phyloP scores from a whole-genome alignment of 2,329 filamentous ascomycete genomes.

The Botrytis hyacinthi region DNA sequence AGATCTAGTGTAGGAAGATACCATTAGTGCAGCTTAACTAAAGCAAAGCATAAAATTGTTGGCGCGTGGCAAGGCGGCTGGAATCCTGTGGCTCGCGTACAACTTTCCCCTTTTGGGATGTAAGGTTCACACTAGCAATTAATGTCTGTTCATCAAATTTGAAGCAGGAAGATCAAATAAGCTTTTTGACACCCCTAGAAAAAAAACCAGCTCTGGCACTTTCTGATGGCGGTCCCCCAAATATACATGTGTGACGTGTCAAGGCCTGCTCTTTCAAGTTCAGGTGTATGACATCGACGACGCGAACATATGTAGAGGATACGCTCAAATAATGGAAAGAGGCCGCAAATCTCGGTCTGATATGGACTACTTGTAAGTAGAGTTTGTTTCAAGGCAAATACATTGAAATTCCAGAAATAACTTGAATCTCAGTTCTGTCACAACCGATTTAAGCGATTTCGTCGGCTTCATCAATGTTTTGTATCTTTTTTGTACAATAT shows the following conservation, averaged over 20 bases:
- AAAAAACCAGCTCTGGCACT: not conserved
- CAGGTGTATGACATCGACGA: slow-evolving; percentile 3
- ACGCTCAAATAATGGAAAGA: not conserved
- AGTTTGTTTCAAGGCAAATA: slow-evolving; percentile 1
- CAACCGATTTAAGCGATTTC: not conserved
- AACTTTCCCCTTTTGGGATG: not conserved
- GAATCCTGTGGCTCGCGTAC: not conserved
- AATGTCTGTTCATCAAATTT: slow-evolving; percentile 10
- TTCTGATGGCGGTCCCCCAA: not conserved
- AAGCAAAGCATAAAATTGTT: slow-evolving; percentile 8
- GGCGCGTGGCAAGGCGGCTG: not conserved
- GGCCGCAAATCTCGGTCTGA: not conserved
- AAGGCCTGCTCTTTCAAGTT: not conserved
- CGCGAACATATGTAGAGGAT: not conserved
- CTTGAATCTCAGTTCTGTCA: not conserved
- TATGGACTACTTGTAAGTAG: not conserved
- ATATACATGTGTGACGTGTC: slow-evolving; percentile 2
- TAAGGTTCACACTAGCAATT: not conserved
- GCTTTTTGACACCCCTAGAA: not conserved
- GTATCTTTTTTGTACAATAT: not conserved
- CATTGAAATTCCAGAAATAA: not conserved
- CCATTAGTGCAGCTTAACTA: not conserved
- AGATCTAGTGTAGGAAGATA: not conserved
- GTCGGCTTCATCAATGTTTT: not conserved
- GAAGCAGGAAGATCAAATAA: slow-evolving; percentile 6